phyloP scores from a whole-genome alignment of 2,329 filamentous ascomycete genomes.

The Pestalotiopsis fici region DNA sequence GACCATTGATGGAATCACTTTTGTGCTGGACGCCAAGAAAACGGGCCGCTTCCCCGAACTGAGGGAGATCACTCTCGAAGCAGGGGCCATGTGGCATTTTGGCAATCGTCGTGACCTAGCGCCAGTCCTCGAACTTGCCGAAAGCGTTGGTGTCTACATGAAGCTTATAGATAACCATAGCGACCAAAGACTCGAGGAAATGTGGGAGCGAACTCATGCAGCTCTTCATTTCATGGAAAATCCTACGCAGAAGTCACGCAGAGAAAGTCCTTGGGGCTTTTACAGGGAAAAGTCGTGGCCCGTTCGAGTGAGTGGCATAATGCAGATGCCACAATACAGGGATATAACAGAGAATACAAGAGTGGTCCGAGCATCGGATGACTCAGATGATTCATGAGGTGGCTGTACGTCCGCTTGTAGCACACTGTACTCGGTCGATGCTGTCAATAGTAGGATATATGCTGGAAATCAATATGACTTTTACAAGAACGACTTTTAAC shows the following conservation, averaged over 20 bases:
- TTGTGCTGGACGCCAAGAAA: conserved; percentile 4
- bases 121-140: not conserved
- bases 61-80: conserved; percentile 5
- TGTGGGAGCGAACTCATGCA: not conserved
- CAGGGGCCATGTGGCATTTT: not conserved
- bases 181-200: not conserved
- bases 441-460: too few relatives aligned
- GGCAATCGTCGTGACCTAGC: not conserved
- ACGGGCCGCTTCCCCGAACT: conserved; percentile 1
- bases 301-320: conserved; percentile 8
- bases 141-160: not conserved
- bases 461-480: not conserved
- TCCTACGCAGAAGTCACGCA: not conserved
- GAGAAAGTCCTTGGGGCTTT: conserved; percentile 12
- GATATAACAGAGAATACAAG: not conserved
- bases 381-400: not conserved
- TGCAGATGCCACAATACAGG: conserved; percentile 8
- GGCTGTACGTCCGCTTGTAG: too few relatives aligned
- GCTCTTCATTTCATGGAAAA: not conserved
- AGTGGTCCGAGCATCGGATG: not conserved
- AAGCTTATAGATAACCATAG: conserved; percentile 9
- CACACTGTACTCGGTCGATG: too few relatives aligned
- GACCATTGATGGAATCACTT: conserved; percentile 2
- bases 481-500: not conserved
- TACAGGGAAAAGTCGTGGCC: conserved; percentile 7